Conservation (phyloP, 169 alveolate species). For the Eimeria maxima region DNA sequence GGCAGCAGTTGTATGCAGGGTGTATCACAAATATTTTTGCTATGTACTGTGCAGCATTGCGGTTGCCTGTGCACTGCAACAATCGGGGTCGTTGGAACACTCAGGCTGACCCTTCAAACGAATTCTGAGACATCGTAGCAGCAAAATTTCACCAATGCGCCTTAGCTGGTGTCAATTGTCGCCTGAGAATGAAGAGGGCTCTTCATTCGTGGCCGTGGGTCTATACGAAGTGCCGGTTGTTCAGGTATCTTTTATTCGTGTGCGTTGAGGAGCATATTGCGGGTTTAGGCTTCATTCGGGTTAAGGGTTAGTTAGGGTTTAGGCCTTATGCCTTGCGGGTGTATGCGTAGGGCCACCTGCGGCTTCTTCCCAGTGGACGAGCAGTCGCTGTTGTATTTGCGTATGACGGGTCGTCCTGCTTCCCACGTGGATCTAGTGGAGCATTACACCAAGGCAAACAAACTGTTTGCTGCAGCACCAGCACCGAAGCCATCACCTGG, state of each 20-base stretch:
- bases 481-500: background rate
- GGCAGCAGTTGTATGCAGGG: background rate
- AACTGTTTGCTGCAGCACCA: slow-evolving; percentile 28
- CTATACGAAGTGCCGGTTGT: background rate
- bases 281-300: background rate
- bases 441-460: slow-evolving; percentile 86
- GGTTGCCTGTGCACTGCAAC: background rate
- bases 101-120: background rate
- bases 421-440: slow-evolving; percentile 92
- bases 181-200: background rate
- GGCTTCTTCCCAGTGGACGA: slow-evolving; percentile 98
- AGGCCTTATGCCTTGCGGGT: background rate
- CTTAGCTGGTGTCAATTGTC: background rate
- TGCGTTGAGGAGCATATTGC: background rate
- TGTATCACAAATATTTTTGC: background rate
- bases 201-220: background rate
- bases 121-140: background rate
- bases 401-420: slow-evolving; percentile 95
- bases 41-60: background rate
- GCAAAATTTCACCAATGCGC: background rate
- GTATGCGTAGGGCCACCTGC: slow-evolving; percentile 93
- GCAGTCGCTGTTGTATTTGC: slow-evolving; percentile 93
- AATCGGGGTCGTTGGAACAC: background rate
- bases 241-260: background rate
- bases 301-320: background rate